Evolutionary conservation across 1,139 yeast species (phyloP).

Genomic region (Kodamaea plutei): DNA sequence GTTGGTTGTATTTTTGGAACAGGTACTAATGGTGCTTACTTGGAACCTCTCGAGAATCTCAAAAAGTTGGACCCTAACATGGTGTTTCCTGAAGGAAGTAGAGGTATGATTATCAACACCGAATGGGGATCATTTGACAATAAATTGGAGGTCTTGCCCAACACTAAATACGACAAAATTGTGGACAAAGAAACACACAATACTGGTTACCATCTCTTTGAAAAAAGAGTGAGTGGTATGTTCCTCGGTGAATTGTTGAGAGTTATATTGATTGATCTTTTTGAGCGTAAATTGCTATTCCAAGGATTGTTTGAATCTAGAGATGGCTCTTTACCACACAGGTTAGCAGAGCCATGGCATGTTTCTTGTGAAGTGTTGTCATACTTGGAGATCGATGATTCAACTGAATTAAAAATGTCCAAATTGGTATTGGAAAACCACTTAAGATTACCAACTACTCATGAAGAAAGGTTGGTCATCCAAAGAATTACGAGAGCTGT

Average conservation of each 20-base stretch:
- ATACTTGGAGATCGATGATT: conserved; percentile 75
- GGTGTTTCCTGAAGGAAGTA: conserved; percentile 42
- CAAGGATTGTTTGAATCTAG: conserved; percentile 46
- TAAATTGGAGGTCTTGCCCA: conserved; percentile 64
- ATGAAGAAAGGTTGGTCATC: no score
- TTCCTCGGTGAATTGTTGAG: conserved; percentile 87
- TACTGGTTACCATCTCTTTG: conserved; percentile 83
- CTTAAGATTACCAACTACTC: no score
- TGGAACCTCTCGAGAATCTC: conserved; percentile 67
- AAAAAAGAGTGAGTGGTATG: conserved; percentile 92
- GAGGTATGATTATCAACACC: conserved; percentile 85
- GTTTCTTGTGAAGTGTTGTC: conserved; percentile 82
- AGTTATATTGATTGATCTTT: conserved; percentile 64
- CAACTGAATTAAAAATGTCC: conserved; percentile 63
- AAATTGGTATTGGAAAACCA: no score
- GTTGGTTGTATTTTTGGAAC: conserved; percentile 93
- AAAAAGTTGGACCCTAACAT: conserved; percentile 50
- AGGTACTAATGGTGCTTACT: conserved; percentile 94
- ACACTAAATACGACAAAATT: conserved; percentile 64
- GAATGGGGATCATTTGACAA: conserved; percentile 98
- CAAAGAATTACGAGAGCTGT: no score
- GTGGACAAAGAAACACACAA: conserved; percentile 77
- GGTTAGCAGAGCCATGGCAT: conserved; percentile 70
- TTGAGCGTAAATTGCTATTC: conserved; percentile 53
- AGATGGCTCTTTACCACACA: conserved; percentile 57